Evolutionary conservation across 129 eudicot species (phyloP).

Genomic region (Flaveria brownii): DNA sequence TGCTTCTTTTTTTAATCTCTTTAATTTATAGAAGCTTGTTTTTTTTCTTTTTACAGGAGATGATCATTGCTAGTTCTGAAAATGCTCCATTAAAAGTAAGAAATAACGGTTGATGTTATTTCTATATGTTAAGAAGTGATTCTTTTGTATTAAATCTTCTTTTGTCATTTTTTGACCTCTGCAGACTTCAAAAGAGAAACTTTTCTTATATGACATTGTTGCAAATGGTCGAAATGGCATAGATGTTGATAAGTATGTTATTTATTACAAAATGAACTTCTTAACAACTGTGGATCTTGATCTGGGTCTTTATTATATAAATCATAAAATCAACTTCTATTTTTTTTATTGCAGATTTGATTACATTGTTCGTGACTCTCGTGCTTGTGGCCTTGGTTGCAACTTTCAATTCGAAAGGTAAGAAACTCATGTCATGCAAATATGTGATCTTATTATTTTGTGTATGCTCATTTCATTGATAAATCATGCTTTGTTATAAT

Average conservation of each 20-base stretch:
- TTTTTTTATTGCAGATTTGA: slow-evolving; percentile 60
- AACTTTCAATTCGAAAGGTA: slow-evolving; percentile 78
- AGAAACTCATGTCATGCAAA: slow-evolving; percentile 15
- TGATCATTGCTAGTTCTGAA: slow-evolving; percentile 73
- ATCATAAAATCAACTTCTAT: slow-evolving; percentile 8
- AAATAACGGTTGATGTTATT: slow-evolving; percentile 6
- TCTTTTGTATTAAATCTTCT: slow-evolving; percentile 25
- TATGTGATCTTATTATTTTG: not conserved
- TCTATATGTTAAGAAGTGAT: slow-evolving; percentile 13
- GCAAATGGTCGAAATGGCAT: slow-evolving; percentile 98
- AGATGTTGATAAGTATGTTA: slow-evolving; percentile 87
- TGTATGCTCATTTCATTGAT: slow-evolving; percentile 6
- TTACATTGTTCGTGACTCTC: slow-evolving; percentile 86
- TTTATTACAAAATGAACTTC: slow-evolving; percentile 16
- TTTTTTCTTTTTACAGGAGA: slow-evolving; percentile 53
- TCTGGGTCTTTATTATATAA: not conserved
- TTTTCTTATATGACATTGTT: slow-evolving; percentile 86
- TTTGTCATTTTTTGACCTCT: slow-evolving; percentile 3
- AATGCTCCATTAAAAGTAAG: slow-evolving; percentile 51
- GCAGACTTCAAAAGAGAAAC: slow-evolving; percentile 74
- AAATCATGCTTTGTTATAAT: slow-evolving; percentile 26
- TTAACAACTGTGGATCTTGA: slow-evolving; percentile 8
- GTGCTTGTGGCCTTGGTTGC: slow-evolving; percentile 90
- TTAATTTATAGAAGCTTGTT: not conserved
- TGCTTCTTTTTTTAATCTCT: not conserved